These are phyloP conservation scores for Tylopilus sp. DNA, from an alignment of 1,284 basidiomycete species.

Conservation along the genomic window DNA sequence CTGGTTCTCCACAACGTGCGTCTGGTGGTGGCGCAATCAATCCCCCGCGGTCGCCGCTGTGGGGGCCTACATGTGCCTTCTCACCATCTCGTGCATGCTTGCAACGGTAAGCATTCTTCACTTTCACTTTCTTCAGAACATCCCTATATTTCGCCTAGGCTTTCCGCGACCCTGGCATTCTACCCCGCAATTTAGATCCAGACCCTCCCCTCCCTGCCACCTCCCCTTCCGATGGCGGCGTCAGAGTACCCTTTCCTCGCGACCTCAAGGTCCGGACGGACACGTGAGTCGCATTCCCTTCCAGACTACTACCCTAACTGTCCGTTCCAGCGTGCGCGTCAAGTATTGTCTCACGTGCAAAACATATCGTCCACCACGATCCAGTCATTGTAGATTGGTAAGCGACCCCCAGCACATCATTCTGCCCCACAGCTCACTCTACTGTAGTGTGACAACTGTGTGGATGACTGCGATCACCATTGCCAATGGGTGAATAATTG, in stretches of 20 bases:
- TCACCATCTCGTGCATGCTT: slow-evolving; percentile 76
- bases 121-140: neutral
- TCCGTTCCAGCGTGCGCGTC: slow-evolving; percentile 64
- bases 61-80: slow-evolving; percentile 73
- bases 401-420: slow-evolving; percentile 18
- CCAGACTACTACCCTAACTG: neutral
- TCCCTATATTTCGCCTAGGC: slow-evolving; percentile 38
- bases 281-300: slow-evolving; percentile 52
- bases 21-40: slow-evolving; percentile 82
- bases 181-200: slow-evolving; percentile 82
- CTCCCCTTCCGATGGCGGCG: slow-evolving; percentile 58
- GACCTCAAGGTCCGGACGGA: slow-evolving; percentile 78
- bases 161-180: slow-evolving; percentile 84
- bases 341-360: slow-evolving; percentile 91
- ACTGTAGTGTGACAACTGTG: slow-evolving; percentile 86
- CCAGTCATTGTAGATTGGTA: slow-evolving; percentile 91
- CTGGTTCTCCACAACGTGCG: slow-evolving; percentile 83
- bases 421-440: slow-evolving; percentile 8
- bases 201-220: slow-evolving; percentile 72
- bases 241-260: slow-evolving; percentile 69
- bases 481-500: slow-evolving; percentile 96
- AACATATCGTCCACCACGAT: slow-evolving; percentile 86
- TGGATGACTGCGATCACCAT: slow-evolving; percentile 88
- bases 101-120: slow-evolving; percentile 55
- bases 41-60: slow-evolving; percentile 74